Evolutionary conservation across 2,329 filamentous ascomycete genomes (phyloP).

Genomic region (Paecilomyces sp.): DNA sequence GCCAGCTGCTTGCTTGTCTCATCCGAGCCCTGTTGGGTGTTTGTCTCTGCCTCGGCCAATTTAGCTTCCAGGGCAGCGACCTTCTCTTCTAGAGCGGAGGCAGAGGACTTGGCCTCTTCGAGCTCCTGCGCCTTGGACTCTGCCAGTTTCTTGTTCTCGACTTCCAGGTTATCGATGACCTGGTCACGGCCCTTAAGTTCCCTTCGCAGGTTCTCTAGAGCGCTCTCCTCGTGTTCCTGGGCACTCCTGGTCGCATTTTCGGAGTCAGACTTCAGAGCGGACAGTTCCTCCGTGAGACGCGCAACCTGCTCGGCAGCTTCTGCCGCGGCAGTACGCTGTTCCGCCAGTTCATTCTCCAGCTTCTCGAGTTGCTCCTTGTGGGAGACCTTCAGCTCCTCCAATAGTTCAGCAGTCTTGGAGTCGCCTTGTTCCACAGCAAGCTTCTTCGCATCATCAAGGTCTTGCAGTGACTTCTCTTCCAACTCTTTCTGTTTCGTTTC

Average conservation of each 20-base stretch:
- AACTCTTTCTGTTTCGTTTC: constrained; percentile 29
- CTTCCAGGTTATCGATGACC: constrained; percentile 31
- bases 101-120: constrained; percentile 20
- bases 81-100: constrained; percentile 26
- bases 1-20: constrained; percentile 19
- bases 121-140: constrained; percentile 29
- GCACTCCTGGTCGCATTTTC: constrained; percentile 18
- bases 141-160: constrained; percentile 28
- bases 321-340: constrained; percentile 23
- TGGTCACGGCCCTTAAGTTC: constrained; percentile 29
- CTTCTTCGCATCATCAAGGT: constrained; percentile 32
- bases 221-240: constrained; percentile 23
- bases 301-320: constrained; percentile 22
- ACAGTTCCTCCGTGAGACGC: constrained; percentile 23
- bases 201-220: constrained; percentile 21
- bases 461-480: constrained; percentile 28
- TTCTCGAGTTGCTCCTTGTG: constrained; percentile 28
- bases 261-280: constrained; percentile 19
- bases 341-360: constrained; percentile 27
- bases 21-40: constrained; percentile 15
- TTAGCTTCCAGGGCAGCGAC: constrained; percentile 28
- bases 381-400: constrained; percentile 30
- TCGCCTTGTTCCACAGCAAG: constrained; percentile 29
- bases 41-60: constrained; percentile 24
- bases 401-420: constrained; percentile 23